Percentiles rank a stretch among this genome's conserved stretches.
Conservation (phyloP, 208 protist genomes). For the Trypanosoma boissoni region DNA sequence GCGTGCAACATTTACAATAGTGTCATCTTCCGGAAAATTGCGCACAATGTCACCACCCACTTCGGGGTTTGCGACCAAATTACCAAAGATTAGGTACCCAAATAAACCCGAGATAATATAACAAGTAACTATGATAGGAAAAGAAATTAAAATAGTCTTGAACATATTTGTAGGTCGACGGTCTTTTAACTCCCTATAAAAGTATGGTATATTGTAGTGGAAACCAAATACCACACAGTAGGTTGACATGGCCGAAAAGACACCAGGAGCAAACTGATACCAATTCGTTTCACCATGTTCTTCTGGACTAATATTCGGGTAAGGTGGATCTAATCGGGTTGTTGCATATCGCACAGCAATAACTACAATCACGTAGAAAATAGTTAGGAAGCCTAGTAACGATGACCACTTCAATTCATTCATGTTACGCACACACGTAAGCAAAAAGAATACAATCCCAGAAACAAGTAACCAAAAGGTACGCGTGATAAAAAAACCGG, state of each 20-base stretch:
- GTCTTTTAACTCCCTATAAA: conserved; percentile 71
- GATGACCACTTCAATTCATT: conserved; percentile 85
- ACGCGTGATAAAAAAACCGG: conserved; percentile 31
- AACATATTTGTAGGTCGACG: conserved; percentile 55
- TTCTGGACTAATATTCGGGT: conserved; percentile 39
- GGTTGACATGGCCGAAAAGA: conserved; percentile 52
- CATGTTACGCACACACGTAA: conserved; percentile 74
- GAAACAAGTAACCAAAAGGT: conserved; percentile 52
- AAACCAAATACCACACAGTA: conserved; percentile 66
- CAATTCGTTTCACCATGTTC: conserved; percentile 40
- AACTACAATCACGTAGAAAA: conserved; percentile 76
- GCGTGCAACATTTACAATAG: conserved; percentile 62
- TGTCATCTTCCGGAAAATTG: conserved; percentile 56
- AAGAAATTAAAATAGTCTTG: conserved; percentile 48
- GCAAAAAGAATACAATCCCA: conserved; percentile 65
- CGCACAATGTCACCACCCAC: conserved; percentile 65
- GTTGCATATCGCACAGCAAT: conserved; percentile 61
- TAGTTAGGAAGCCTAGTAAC: conserved; percentile 74
- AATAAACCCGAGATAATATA: conserved; percentile 55
- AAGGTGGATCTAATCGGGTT: conserved; percentile 23
- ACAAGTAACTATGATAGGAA: conserved; percentile 58
- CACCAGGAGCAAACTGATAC: conserved; percentile 23
- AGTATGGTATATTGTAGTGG: conserved; percentile 79
- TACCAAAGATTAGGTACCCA: conserved; percentile 75
- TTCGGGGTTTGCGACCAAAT: conserved; percentile 25